These are phyloP conservation scores for Ilex paraguariensis DNA, from an alignment of 305 asterid species.

Conservation along the genomic window DNA sequence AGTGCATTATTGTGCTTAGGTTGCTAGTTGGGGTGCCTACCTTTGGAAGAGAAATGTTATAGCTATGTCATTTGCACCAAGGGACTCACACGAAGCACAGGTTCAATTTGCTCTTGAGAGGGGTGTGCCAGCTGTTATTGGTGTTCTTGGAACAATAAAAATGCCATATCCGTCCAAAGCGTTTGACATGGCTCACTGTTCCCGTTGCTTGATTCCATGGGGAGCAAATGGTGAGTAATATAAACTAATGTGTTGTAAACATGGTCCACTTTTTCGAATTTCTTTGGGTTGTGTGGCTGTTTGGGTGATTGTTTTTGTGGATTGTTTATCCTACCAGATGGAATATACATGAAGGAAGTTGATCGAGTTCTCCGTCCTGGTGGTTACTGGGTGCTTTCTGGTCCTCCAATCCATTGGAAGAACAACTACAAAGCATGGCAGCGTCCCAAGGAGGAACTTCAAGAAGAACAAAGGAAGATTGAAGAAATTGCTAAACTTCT, in stretches of 20 bases:
- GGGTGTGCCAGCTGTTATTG: not conserved
- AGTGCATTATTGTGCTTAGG: no score
- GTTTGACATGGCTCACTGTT: not conserved
- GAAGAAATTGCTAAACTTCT: slow-evolving; percentile 85
- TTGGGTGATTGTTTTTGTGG: not conserved
- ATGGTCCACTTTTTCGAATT: no score
- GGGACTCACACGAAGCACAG: no score
- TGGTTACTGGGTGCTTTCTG: slow-evolving; percentile 82
- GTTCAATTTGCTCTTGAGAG: no score
- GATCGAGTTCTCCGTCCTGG: slow-evolving; percentile 40
- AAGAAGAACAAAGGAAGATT: slow-evolving; percentile 87
- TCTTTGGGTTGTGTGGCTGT: not conserved
- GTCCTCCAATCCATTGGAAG: slow-evolving; percentile 94
- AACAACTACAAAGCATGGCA: slow-evolving; percentile 80
- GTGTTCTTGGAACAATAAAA: not conserved
- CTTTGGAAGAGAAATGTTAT: no score
- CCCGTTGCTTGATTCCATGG: not conserved
- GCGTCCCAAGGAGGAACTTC: slow-evolving; percentile 81
- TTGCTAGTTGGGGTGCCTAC: slow-evolving; percentile 5
- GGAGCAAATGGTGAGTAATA: slow-evolving; percentile 2
- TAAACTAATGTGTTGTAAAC: no score
- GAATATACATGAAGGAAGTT: slow-evolving; percentile 90
- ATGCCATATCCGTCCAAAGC: not conserved
- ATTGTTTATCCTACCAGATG: slow-evolving; percentile 37
- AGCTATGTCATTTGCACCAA: no score